Evolutionary conservation across 2,329 filamentous ascomycete genomes (phyloP).

Genomic region (Cordyceps militaris): DNA sequence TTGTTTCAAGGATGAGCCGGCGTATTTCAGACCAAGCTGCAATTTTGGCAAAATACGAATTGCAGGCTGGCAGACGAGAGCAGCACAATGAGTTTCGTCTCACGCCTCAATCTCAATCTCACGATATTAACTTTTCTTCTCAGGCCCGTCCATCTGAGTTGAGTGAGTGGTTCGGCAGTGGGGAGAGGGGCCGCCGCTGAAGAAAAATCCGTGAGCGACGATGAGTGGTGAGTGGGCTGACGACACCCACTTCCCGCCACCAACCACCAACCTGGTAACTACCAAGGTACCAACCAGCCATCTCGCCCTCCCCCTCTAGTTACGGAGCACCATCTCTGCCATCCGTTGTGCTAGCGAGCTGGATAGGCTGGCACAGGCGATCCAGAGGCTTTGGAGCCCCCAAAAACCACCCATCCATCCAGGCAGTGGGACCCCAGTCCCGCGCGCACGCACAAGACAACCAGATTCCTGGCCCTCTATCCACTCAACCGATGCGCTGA

Average conservation of each 20-base stretch:
- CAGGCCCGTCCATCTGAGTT: background rate
- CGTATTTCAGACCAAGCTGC: background rate
- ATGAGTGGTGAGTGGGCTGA: background rate
- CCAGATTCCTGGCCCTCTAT: constrained; percentile 4
- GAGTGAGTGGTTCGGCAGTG: background rate
- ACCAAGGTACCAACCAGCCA: background rate
- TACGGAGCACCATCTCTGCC: too few species aligned
- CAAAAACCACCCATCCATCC: background rate
- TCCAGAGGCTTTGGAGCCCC: constrained; percentile 3
- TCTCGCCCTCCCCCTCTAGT: background rate
- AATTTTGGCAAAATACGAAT: background rate
- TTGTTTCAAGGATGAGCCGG: constrained; percentile 5
- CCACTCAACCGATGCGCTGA: constrained; percentile 10
- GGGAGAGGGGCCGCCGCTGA: background rate
- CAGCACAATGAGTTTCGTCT: background rate
- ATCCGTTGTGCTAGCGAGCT: constrained; percentile 2
- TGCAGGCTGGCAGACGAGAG: background rate
- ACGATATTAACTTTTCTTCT: background rate
- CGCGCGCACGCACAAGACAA: background rate
- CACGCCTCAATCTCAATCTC: background rate
- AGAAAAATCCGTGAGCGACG: background rate
- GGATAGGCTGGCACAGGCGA: constrained; percentile 4
- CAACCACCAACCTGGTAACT: background rate
- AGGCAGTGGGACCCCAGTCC: background rate
- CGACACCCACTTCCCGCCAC: background rate